These are phyloP conservation scores for Mucor indicus DNA, from an alignment of 371 early-diverging fungal genomes.

Conservation along the genomic window DNA sequence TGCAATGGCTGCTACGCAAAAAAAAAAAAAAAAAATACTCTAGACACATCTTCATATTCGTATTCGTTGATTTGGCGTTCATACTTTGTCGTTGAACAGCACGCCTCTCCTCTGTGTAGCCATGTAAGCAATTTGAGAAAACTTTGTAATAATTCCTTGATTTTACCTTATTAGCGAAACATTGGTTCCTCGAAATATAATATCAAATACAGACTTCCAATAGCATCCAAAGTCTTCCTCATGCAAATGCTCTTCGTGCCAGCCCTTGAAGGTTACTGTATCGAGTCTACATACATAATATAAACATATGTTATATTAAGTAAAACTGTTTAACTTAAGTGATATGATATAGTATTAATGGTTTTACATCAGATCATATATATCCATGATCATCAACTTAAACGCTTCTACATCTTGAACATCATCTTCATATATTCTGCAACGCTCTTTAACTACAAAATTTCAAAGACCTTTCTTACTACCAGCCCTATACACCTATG, in stretches of 20 bases:
- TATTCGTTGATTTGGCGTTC: slow-evolving; percentile 3
- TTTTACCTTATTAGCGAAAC: slow-evolving; percentile 5
- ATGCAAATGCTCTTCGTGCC: slow-evolving; percentile 4
- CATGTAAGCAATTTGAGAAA: not conserved
- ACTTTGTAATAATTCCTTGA: not conserved
- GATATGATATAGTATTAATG: not conserved
- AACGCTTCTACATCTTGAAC: slow-evolving; percentile 1
- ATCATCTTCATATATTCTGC: slow-evolving; percentile 6
- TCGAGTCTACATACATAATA: slow-evolving; percentile 1
- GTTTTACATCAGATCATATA: slow-evolving; percentile 4
- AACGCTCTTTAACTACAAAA: slow-evolving; percentile 4
- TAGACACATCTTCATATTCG: too few species aligned
- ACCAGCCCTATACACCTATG: slow-evolving; percentile 1
- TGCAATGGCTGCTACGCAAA: too few species aligned
- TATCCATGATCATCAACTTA: slow-evolving; percentile 4
- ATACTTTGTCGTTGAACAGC: slow-evolving; percentile 5
- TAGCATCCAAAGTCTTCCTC: slow-evolving; percentile 6
- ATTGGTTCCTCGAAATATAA: slow-evolving; percentile 5
- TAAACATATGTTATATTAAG: not conserved
- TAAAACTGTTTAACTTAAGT: too few species aligned
- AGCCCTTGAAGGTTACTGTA: not conserved
- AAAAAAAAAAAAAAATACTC: too few species aligned
- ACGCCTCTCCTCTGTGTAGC: slow-evolving; percentile 1
- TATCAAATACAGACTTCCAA: slow-evolving; percentile 4
- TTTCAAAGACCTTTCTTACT: slow-evolving; percentile 3